Evolutionary conservation across 495 filamentous ascomycete species (phyloP).

Genomic region (Hypoxylon perforatum): DNA sequence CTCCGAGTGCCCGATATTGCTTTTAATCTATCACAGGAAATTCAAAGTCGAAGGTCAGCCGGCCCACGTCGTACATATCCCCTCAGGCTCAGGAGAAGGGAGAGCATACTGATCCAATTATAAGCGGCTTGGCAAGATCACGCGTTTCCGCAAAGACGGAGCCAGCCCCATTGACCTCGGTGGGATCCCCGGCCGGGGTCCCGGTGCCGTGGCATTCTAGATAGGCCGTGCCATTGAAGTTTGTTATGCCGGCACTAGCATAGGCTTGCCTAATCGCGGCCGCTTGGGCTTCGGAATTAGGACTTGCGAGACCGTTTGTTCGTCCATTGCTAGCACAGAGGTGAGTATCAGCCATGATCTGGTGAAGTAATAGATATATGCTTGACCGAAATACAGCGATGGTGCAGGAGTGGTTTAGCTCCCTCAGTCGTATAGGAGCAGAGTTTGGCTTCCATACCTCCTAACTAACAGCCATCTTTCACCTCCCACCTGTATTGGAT

Average conservation of each 20-base stretch:
- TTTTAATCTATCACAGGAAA: conserved; percentile 47
- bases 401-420: too few relatives aligned
- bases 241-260: conserved; percentile 42
- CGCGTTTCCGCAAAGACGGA: background rate
- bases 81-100: too few relatives aligned
- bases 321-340: conserved; percentile 54
- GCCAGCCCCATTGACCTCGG: conserved; percentile 26
- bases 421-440: too few relatives aligned
- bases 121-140: conserved; percentile 39
- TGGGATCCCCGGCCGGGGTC: conserved; percentile 59
- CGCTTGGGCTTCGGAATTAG: conserved; percentile 65
- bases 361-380: too few relatives aligned
- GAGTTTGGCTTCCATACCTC: too few relatives aligned
- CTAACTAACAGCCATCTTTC: too few relatives aligned
- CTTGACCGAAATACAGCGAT: too few relatives aligned
- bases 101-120: conserved; percentile 52
- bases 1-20: conserved; percentile 63
- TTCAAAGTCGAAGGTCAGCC: too few relatives aligned
- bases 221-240: conserved; percentile 45
- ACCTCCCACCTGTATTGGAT: too few relatives aligned
- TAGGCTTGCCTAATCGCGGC: conserved; percentile 63
- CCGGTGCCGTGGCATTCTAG: conserved; percentile 62
- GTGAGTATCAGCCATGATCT: too few relatives aligned
- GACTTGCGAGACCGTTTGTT: conserved; percentile 63
- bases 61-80: too few relatives aligned